Base-by-base conservation (phyloP, 1,139 yeast genomes). In the Sugiyamaella sp. region DNA sequence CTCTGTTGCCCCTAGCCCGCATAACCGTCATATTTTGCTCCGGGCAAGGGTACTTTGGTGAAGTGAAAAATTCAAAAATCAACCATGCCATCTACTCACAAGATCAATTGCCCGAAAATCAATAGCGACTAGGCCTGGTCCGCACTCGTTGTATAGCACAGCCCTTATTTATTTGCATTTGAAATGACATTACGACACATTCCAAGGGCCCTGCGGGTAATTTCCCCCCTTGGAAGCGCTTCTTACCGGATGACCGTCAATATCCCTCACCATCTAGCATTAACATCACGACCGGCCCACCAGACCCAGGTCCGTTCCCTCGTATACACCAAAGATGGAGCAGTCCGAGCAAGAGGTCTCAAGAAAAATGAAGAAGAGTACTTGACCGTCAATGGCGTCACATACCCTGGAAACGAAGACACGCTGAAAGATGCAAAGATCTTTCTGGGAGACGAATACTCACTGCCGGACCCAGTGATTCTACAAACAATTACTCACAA, bases 401-500 rank as follows among this genome's bases (percentile, higher is more conserved):
- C 71, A 60, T 88, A 89, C 65, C 89, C 82, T 17, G 72, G 76
- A 14, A 70, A 71, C n/a, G 73, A 75, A 20, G 74, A 74, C 17
- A 83, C 82, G 57, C 69, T 85, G 51, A 65, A 71, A 56, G 73
- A 75, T 39, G 71, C 84, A 52, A 79, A 80, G 61, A 62, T 67
- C 32, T 78, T 84, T 57, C 72, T 86, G 45, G 78, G 84, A 21
- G 80, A 80, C 56, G 80, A 80, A 24, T 74, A 66, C 60, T 54
- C 60, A 21, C 65, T 80, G 37, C 70, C 75, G 5, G 73, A 77
- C 24, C 63, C 68, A 19, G 63, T 87, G 56, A 75, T 86, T 37
- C 74, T 89, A 57, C 97, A 91, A 72, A 83, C 87, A 33, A 74
- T 90, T 64, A 90, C 97, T 10, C 97, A 91, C 73, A 91, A 91